A percentile compares a stretch with the other conserved stretches of the same genome.
Evolutionary conservation across 2,329 filamentous ascomycete species (phyloP).

Genomic region (Aureobasidium sp.): DNA sequence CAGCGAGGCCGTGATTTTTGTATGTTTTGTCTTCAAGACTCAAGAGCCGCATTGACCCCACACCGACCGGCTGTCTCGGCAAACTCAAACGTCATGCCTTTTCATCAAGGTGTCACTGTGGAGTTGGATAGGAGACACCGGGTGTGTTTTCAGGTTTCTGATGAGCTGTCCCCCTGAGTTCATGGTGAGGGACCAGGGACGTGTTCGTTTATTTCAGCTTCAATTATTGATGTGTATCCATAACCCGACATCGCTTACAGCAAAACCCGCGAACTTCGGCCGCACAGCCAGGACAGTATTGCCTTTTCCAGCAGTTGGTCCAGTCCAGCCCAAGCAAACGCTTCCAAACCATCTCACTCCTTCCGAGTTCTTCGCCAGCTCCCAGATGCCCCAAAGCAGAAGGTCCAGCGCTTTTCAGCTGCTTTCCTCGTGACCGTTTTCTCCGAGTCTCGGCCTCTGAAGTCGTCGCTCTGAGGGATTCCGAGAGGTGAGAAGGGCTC

Average conservation of each 20-base stretch:
- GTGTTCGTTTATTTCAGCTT: background rate
- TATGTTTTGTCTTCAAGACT: background rate
- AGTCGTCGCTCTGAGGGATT: no score
- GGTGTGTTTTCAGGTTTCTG: background rate
- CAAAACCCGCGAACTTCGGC: background rate
- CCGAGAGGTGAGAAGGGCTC: background rate
- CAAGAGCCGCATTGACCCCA: slow-evolving; percentile 30
- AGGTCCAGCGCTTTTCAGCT: background rate
- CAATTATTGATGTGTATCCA: background rate
- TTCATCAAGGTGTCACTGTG: slow-evolving; percentile 1
- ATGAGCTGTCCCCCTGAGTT: no score
- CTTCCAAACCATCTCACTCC: no score
- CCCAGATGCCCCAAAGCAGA: background rate
- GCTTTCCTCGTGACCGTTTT: background rate
- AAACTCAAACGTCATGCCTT: background rate
- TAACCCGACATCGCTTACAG: background rate
- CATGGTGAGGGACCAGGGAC: background rate
- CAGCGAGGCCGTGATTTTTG: background rate
- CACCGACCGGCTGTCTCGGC: background rate
- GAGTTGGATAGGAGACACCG: background rate
- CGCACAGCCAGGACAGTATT: background rate
- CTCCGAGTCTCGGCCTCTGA: background rate
- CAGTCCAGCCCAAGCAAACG: background rate
- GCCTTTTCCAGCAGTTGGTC: background rate
- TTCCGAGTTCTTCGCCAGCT: background rate